These are phyloP conservation scores for Ambrosia hybrid DNA, from an alignment of 140 eudicot genomes.

Conservation along the genomic window DNA sequence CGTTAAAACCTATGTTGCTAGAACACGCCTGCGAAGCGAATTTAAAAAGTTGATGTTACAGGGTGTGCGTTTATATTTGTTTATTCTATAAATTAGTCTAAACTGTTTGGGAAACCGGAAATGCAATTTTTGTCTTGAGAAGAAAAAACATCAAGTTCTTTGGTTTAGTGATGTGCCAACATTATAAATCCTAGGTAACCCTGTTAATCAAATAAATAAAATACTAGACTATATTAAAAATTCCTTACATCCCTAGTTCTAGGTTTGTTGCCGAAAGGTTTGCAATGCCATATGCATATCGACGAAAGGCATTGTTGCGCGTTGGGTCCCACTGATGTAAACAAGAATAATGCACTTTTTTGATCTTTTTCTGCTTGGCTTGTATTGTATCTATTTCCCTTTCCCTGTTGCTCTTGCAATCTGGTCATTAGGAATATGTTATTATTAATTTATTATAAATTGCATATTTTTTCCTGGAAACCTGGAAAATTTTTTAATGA, in stretches of 20 bases:
- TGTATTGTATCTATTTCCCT: slow-evolving; percentile 9
- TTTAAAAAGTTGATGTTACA: not conserved
- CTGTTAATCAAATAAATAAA: not conserved
- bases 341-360: slow-evolving; percentile 20
- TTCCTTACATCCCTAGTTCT: slow-evolving; percentile 8
- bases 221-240: slow-evolving; percentile 4
- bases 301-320: slow-evolving; percentile 35
- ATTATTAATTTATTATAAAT: too few relatives aligned
- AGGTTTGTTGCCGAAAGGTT: slow-evolving; percentile 24
- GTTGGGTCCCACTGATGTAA: slow-evolving; percentile 29
- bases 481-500: not conserved
- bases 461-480: too few relatives aligned
- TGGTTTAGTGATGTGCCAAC: not conserved
- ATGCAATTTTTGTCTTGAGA: slow-evolving; percentile 2
- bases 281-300: slow-evolving; percentile 26
- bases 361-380: slow-evolving; percentile 24
- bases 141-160: not conserved
- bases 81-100: not conserved
- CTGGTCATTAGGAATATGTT: too few relatives aligned
- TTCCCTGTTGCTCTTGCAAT: not conserved
- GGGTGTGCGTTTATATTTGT: not conserved
- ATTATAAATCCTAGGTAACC: slow-evolving; percentile 8
- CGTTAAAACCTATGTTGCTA: slow-evolving; percentile 11
- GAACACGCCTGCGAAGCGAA: not conserved
- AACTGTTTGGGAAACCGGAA: not conserved